Percentiles rank a stretch among this genome's conserved stretches.
phyloP scores from a whole-genome alignment of 345 rosid species.

The Syzygium aromaticum region DNA sequence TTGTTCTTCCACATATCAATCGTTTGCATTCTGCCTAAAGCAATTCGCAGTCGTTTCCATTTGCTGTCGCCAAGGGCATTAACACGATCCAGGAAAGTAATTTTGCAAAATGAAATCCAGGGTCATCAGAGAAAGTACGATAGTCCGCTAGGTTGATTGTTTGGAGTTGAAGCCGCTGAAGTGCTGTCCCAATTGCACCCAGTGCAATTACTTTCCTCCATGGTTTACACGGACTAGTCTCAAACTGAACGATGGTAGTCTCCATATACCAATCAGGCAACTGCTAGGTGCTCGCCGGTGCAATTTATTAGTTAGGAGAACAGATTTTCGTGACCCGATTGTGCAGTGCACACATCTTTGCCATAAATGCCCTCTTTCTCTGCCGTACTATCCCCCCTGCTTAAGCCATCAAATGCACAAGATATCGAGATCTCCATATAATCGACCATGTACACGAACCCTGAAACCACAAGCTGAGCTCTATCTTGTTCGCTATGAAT shows the following conservation, averaged over 20 bases:
- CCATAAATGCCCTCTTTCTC: background rate
- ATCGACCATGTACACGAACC: background rate
- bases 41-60: background rate
- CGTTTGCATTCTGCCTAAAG: background rate
- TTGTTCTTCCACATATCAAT: background rate
- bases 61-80: background rate
- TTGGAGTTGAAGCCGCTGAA: background rate
- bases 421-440: background rate
- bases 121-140: background rate
- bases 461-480: background rate
- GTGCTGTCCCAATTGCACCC: background rate
- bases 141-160: background rate
- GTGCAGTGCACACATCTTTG: background rate
- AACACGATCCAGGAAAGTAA: background rate
- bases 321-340: background rate
- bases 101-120: background rate
- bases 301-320: background rate
- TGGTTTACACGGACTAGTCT: background rate
- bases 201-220: background rate
- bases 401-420: background rate
- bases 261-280: background rate
- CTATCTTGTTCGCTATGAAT: background rate
- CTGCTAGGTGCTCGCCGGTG: background rate
- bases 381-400: background rate
- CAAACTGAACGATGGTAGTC: background rate